Evolutionary conservation across 305 asterid genomes (phyloP).

Genomic region (Fraxinus latifolia): DNA sequence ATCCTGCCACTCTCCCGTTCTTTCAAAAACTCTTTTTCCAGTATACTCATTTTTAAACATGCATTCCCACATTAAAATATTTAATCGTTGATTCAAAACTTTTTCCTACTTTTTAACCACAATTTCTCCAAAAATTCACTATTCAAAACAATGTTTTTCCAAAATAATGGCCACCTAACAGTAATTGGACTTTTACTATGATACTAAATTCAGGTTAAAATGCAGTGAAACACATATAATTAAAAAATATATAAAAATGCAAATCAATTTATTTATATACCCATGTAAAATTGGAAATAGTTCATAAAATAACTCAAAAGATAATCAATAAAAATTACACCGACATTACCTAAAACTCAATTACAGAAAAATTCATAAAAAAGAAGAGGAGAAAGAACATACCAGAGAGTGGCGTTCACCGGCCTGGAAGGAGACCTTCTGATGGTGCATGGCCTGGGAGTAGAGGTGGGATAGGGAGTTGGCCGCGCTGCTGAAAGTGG

Average conservation of each 20-base stretch:
- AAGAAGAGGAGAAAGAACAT: neutral
- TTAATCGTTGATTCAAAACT: too few relatives aligned
- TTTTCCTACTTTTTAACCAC: too few relatives aligned
- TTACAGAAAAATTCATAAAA: neutral
- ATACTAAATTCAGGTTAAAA: neutral
- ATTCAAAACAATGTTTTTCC: too few relatives aligned
- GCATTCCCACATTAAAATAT: too few relatives aligned
- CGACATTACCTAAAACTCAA: neutral
- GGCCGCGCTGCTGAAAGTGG: constrained; percentile 60
- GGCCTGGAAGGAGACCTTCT: constrained; percentile 55
- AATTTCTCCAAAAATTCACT: too few relatives aligned
- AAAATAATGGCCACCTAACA: too few relatives aligned
- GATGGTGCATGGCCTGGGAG: constrained; percentile 58
- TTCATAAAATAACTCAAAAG: neutral
- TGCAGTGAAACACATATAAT: neutral
- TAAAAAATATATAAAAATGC: neutral
- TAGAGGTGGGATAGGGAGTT: constrained; percentile 64
- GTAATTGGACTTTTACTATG: neutral
- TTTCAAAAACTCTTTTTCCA: too few relatives aligned
- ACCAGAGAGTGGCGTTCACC: constrained; percentile 68
- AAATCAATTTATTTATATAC: neutral
- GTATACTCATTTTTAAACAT: too few relatives aligned
- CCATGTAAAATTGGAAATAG: neutral
- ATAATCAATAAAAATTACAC: neutral
- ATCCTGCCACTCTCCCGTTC: neutral